These are phyloP conservation scores for Plasmodium cynomolgi DNA, from an alignment of 169 alveolate genomes.

Conservation along the genomic window DNA sequence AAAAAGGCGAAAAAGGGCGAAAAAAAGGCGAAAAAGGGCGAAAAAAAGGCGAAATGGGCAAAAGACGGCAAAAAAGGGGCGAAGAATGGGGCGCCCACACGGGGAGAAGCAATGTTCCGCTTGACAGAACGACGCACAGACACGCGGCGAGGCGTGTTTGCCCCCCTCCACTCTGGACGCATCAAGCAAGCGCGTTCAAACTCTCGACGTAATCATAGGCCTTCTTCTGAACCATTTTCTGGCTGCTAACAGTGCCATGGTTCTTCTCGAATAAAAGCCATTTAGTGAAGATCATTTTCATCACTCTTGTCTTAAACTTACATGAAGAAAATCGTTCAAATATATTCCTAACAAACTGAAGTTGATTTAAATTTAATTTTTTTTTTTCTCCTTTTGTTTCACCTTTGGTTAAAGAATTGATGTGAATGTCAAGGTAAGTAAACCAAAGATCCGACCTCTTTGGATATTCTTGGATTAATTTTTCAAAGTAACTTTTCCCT, in stretches of 20 bases:
- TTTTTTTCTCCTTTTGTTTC: slow-evolving; percentile 38
- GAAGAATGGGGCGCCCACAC: no score
- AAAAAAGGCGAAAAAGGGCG: background rate
- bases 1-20: background rate
- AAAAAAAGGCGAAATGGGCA: background rate
- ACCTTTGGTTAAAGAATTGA: slow-evolving; percentile 76
- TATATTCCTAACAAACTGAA: slow-evolving; percentile 72
- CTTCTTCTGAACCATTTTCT: slow-evolving; percentile 85
- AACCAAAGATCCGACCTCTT: slow-evolving; percentile 90
- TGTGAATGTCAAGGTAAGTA: slow-evolving; percentile 86
- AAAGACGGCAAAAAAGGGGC: background rate
- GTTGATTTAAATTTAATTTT: slow-evolving; percentile 78
- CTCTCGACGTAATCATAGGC: slow-evolving; percentile 86
- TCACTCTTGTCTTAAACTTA: slow-evolving; percentile 64
- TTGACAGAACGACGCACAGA: background rate
- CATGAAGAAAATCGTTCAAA: slow-evolving; percentile 48
- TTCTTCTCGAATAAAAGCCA: slow-evolving; percentile 88
- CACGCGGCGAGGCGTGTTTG: background rate
- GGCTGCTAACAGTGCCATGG: slow-evolving; percentile 82
- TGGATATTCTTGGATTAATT: slow-evolving; percentile 86
- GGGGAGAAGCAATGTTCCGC: background rate
- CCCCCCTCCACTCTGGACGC: background rate
- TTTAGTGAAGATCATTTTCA: slow-evolving; percentile 78
- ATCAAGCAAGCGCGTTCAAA: slow-evolving; percentile 38
- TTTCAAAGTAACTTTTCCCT: slow-evolving; percentile 88